Percentiles rank a stretch among this genome's conserved stretches.
Evolutionary conservation across 331 rosid species (phyloP).

Genomic region (Telfairia occidentalis): DNA sequence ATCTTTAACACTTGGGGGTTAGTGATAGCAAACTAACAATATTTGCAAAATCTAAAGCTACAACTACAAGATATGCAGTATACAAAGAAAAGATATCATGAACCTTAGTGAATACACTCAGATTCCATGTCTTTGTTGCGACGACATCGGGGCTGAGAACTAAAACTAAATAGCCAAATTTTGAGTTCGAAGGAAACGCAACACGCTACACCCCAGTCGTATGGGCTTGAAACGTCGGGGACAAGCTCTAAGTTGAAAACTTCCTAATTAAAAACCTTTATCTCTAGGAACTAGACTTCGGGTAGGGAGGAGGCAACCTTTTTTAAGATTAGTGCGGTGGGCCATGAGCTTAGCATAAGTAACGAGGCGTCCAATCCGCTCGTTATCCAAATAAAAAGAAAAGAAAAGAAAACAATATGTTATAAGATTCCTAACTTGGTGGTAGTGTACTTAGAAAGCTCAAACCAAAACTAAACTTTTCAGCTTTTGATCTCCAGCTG

Average conservation of each 20-base stretch:
- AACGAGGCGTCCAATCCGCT: background rate
- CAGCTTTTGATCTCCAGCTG: background rate
- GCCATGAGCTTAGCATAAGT: background rate
- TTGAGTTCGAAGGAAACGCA: background rate
- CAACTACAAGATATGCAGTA: constrained; percentile 1
- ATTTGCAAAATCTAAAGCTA: background rate
- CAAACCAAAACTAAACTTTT: background rate
- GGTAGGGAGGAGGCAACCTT: background rate
- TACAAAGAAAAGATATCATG: background rate
- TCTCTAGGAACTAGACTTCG: background rate
- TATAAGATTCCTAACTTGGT: background rate
- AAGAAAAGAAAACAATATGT: background rate
- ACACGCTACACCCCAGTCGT: background rate
- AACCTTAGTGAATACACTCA: background rate
- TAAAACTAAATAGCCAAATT: background rate
- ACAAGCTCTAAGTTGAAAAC: background rate
- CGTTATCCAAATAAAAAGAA: background rate
- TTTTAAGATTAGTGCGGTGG: background rate
- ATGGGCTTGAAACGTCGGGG: background rate
- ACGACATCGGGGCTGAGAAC: background rate
- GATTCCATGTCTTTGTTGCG: background rate
- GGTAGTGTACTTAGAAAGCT: background rate
- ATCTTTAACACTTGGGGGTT: background rate
- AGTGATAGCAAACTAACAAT: background rate
- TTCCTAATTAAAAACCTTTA: background rate